Evolutionary conservation across 106 monocot species (phyloP), one percentile per base, ranked within the genome.

Genomic region (Allium cepa): DNA sequence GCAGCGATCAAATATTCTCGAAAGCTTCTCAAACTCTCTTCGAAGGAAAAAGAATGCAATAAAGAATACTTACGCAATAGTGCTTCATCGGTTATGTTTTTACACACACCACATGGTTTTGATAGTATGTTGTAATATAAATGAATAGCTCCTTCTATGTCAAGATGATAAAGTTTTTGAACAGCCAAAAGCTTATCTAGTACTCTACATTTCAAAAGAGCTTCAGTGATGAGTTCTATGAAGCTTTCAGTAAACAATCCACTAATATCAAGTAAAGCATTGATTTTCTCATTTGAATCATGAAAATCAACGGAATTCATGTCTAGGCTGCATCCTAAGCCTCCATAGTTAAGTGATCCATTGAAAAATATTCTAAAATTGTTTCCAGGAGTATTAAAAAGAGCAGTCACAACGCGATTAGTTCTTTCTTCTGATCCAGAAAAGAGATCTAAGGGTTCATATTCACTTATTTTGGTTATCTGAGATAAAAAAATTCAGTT

Each of bases 361-460:
- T n/a, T n/a, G n/a, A n/a, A n/a, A n/a, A n/a, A n/a, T n/a, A n/a
- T n/a, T n/a, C n/a, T 80, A 59, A 89, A 81, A 68, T 97, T 97
- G 68, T 97, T 97, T 52, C 87, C 86, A 62, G 92, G 97, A 60
- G 78, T 79, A 50, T 76, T 60, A 77, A 84, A 85, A 53, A 97
- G 84, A 17, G 86, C 71, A 27, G 50, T 72, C 67, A 97, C 72
- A 26, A 89, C 92, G 45, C 63, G 74, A 53, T n/a, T n/a, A n/a
- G n/a, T n/a, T n/a, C n/a, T n/a, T n/a, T n/a, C n/a, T n/a, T n/a
- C n/a, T n/a, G n/a, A 80, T 52, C 80, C 80, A 76, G 97, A 97
- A 71, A 92, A 97, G 17, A 97, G 84, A 81, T 92, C 92, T 60
- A 97, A 79, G 26, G 92, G 97, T 11, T 97, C 82, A 71, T 89